Evolutionary conservation across 163 green algal species (phyloP).

Genomic region (Chlamydomonas reinhardtii): DNA sequence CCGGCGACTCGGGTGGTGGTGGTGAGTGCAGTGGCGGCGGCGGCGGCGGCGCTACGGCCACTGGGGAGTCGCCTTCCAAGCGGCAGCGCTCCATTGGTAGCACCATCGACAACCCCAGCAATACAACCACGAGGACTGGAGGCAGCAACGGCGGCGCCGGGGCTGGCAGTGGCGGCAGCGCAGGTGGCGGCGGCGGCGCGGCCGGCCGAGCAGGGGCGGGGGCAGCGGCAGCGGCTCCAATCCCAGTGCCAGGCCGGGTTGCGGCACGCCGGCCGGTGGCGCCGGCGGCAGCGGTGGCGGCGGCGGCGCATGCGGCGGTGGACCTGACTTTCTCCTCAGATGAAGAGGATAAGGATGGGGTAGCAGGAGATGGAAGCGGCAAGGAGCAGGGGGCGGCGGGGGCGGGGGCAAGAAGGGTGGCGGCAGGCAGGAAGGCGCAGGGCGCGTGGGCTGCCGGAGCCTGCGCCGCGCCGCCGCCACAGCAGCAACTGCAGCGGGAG

Average conservation of each 20-base stretch:
- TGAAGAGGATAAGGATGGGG: neutral
- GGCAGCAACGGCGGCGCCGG: neutral
- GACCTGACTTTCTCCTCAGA: constrained; percentile 13
- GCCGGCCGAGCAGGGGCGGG: neutral
- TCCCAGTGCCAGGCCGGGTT: neutral
- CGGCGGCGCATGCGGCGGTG: neutral
- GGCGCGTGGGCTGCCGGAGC: too few species aligned
- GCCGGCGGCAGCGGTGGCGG: neutral
- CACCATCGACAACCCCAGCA: too few species aligned
- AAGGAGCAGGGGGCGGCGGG: too few species aligned
- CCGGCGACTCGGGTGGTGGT: neutral
- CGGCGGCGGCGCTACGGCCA: neutral
- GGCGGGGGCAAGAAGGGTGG: too few species aligned
- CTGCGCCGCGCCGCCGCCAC: too few species aligned
- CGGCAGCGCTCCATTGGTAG: neutral
- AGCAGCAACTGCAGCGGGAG: too few species aligned
- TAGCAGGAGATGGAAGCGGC: too few species aligned
- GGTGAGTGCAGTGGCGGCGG: neutral
- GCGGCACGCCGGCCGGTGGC: neutral
- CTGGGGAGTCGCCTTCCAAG: constrained; percentile 2
- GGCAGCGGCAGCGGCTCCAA: neutral
- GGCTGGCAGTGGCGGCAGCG: neutral
- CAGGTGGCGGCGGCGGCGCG: neutral
- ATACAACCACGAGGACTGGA: too few species aligned
- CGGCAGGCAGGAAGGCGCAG: neutral